Conservation (phyloP, 2,329 filamentous ascomycete species). For the Orbilia blumenaviensis region DNA sequence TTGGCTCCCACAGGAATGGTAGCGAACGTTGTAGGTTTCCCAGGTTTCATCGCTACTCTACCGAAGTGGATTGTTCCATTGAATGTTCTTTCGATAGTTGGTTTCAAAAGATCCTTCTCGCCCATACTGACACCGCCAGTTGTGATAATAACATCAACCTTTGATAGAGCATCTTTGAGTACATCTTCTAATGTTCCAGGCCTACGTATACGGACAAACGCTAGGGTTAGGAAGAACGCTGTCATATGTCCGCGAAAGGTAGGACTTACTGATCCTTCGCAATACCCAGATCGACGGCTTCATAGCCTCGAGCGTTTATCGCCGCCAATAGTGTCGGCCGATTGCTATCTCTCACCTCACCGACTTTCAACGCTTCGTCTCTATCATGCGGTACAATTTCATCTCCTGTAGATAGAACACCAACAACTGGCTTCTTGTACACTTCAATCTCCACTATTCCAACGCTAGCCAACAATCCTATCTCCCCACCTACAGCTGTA, state of each 20-base stretch:
- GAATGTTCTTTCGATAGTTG: conserved; percentile 87
- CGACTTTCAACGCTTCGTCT: conserved; percentile 71
- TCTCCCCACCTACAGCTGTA: conserved; percentile 85
- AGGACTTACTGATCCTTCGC: conserved; percentile 71
- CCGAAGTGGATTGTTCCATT: conserved; percentile 96
- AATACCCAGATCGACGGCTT: conserved; percentile 85
- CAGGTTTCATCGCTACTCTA: conserved; percentile 95
- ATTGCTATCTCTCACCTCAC: conserved; percentile 94
- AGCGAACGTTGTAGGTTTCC: conserved; percentile 96
- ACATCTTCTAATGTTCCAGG: conserved; percentile 77
- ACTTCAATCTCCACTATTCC: conserved; percentile 76
- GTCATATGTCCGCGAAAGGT: not conserved
- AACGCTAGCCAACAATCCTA: conserved; percentile 86
- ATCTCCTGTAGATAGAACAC: conserved; percentile 91
- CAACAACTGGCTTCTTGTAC: conserved; percentile 80
- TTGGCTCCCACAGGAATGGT: conserved; percentile 67
- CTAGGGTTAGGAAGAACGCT: too few relatives aligned
- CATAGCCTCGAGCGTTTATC: conserved; percentile 76
- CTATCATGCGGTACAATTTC: conserved; percentile 83
- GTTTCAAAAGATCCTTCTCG: conserved; percentile 94
- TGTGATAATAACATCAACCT: conserved; percentile 84
- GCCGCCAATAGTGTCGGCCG: conserved; percentile 85
- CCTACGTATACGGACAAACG: not conserved
- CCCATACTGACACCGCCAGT: conserved; percentile 98
- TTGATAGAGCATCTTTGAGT: conserved; percentile 77